These are phyloP conservation scores for Arachis monticola DNA, from an alignment of 331 rosid species.

Conservation along the genomic window DNA sequence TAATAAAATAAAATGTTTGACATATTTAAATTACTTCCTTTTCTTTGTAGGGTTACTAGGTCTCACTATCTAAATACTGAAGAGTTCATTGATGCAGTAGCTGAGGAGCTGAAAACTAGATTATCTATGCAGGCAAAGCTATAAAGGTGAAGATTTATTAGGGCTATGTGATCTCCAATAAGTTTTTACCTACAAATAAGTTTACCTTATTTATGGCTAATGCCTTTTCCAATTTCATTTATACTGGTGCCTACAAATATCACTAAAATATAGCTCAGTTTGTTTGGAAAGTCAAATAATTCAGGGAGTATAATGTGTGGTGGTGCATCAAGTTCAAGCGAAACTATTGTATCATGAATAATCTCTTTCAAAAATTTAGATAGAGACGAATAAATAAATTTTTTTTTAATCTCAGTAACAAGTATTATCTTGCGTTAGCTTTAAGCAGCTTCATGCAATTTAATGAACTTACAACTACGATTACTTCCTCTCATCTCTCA, in stretches of 20 bases:
- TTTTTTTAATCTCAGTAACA: no score
- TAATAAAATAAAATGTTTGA: neutral
- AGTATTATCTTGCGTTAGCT: no score
- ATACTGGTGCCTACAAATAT: neutral
- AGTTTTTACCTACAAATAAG: slow-evolving; percentile 11
- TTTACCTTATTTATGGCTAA: slow-evolving; percentile 2
- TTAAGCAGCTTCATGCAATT: no score
- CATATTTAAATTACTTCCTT: slow-evolving; percentile 30
- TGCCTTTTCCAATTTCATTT: neutral
- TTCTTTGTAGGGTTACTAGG: slow-evolving; percentile 68
- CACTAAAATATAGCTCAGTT: neutral
- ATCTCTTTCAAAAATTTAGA: neutral
- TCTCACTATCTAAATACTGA: slow-evolving; percentile 79
- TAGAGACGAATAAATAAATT: neutral
- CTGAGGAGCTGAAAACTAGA: slow-evolving; percentile 53
- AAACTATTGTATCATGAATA: neutral
- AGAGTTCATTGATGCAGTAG: slow-evolving; percentile 92
- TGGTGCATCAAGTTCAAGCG: neutral
- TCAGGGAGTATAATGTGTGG: neutral
- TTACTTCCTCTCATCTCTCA: neutral
- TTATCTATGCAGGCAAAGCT: slow-evolving; percentile 49
- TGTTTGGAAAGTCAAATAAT: neutral
- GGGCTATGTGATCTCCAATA: slow-evolving; percentile 17
- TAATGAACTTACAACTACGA: neutral
- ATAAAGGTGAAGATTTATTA: slow-evolving; percentile 34